Evolutionary conservation across 2,329 filamentous ascomycete species (phyloP), one percentile per base, ranked within the genome.

Genomic region (Exophiala calicioides): DNA sequence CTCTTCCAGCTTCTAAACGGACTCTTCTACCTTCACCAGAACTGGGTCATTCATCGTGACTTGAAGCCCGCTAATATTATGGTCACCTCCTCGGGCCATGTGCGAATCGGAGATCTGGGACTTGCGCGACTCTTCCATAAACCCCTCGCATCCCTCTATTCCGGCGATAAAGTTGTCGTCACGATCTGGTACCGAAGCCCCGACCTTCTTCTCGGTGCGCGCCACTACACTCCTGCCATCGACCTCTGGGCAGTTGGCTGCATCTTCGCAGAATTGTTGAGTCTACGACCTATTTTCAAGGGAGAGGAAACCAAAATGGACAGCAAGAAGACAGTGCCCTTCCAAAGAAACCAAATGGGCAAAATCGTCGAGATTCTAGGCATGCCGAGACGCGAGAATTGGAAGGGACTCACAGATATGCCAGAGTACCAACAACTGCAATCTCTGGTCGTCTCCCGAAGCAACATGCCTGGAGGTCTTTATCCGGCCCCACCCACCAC

Each of bases 271-370:
- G 93, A 98, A 66, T 75, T 98, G 2, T 73, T 98, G 0, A 90
- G 88, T 1, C 72, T 98, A 3, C 80, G 91, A 1, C 93, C 93
- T 0, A 97, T 98, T 44, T 98, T 98, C 68, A 98, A 98, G 65
- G 93, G 93, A 0, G 93, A 98, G 63, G 93, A 98, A 68, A 93
- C 93, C 12, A 98, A 98, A 71, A 96, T 97, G 86, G 93, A 98
- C 68, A 88, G 81, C 60, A 98, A 98, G 69, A 97, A 97, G 71
- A 93, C 88, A 0, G 90, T 97, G 0, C 93, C 93, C 0, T 98
- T 98, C 60, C 93, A 98, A 68, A 82, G 90, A 10, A 96, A 96
- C 61, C 93, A 98, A 71, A 97, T 98, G 91, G 89, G 93, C 63
- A 96, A 95, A 70, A 98, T 98, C 59, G 88, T 95, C 27, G 93